Conservation (phyloP, 208 protist genomes). For the Leishmania guyanensis region DNA sequence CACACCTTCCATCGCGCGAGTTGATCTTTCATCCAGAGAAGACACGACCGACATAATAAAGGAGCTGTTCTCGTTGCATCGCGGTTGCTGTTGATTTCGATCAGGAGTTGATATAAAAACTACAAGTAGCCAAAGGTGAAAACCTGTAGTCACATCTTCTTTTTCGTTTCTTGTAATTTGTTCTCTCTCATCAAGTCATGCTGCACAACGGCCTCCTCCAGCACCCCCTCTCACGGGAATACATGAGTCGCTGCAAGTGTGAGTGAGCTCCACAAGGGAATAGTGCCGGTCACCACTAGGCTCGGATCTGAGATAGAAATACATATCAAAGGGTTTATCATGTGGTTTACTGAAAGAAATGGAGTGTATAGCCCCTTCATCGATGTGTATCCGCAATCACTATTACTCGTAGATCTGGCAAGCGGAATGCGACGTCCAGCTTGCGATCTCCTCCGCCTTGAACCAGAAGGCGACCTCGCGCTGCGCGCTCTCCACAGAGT, state of each 20-base stretch:
- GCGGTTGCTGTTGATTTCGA: neutral
- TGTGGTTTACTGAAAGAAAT: neutral
- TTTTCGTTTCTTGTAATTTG: neutral
- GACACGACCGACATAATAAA: neutral
- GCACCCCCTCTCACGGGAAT: neutral
- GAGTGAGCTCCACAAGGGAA: neutral
- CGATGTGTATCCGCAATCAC: neutral
- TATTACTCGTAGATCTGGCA: constrained; percentile 87
- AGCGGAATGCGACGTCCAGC: constrained; percentile 79
- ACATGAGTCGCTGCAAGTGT: neutral
- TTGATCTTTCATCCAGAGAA: neutral
- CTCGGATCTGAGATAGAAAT: constrained; percentile 14
- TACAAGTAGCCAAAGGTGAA: neutral
- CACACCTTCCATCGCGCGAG: constrained; percentile 1
- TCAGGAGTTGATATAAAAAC: neutral
- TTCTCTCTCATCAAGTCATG: neutral
- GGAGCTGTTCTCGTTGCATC: neutral
- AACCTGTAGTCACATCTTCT: neutral
- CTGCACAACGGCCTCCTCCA: neutral
- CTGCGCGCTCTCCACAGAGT: constrained; percentile 92
- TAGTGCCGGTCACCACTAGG: neutral
- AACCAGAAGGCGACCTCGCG: constrained; percentile 98
- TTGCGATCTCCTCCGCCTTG: constrained; percentile 84
- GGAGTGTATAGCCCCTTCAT: constrained; percentile 4
- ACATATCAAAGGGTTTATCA: neutral